Conservation (phyloP, 495 filamentous ascomycete genomes). For the Podospora didyma region DNA sequence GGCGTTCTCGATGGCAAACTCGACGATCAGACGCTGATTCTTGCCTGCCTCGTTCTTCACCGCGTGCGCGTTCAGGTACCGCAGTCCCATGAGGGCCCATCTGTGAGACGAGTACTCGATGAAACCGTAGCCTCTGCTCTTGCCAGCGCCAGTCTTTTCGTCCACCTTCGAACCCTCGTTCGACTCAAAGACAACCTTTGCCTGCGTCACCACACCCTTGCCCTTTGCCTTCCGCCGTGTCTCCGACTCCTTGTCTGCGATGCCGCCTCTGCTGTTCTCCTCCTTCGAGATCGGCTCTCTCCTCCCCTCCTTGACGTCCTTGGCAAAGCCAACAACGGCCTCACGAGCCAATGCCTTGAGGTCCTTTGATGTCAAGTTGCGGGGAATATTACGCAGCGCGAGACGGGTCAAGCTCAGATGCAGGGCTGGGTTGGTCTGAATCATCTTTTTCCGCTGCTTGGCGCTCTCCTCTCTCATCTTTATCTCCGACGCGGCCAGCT, state of each 20-base stretch:
- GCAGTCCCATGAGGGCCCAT: conserved; percentile 89
- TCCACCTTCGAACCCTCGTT: conserved; percentile 73
- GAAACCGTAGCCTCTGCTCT: conserved; percentile 92
- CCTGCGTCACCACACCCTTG: conserved; percentile 92
- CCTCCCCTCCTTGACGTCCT: conserved; percentile 71
- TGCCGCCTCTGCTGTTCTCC: conserved; percentile 71
- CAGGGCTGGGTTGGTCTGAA: conserved; percentile 83
- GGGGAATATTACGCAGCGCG: conserved; percentile 89
- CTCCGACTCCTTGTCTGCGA: conserved; percentile 77
- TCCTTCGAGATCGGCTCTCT: conserved; percentile 81
- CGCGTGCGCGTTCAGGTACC: conserved; percentile 89
- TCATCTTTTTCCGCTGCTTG: conserved; percentile 83
- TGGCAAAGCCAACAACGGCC: conserved; percentile 89
- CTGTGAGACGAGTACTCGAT: conserved; percentile 95
- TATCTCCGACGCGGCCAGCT: conserved; percentile 74
- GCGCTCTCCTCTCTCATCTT: conserved; percentile 83
- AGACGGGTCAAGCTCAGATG: conserved; percentile 89
- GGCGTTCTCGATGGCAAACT: conserved; percentile 98
- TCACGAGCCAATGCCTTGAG: conserved; percentile 86
- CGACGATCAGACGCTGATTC: conserved; percentile 72
- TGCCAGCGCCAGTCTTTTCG: conserved; percentile 63
- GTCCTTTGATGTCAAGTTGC: conserved; percentile 77
- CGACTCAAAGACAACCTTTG: conserved; percentile 91
- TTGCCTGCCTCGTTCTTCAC: conserved; percentile 45
- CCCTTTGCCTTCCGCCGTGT: conserved; percentile 70